Percentiles rank a stretch among this genome's conserved stretches.
Evolutionary conservation across 192 early-diverging fungal species (phyloP).

Genomic region (Tieghemiomyces parasiticus): DNA sequence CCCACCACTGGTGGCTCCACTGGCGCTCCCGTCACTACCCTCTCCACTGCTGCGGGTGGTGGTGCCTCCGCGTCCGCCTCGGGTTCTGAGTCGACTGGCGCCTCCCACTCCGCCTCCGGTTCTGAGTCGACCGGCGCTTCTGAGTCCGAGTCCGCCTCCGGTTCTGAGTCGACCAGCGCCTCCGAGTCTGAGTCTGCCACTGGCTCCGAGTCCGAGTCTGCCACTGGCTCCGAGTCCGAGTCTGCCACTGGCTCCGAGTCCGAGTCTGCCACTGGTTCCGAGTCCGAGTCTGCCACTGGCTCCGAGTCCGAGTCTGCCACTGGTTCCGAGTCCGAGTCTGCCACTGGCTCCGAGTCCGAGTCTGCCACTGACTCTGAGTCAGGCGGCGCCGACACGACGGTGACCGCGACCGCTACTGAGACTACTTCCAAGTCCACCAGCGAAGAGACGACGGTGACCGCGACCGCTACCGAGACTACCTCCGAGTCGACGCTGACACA

Average conservation of each 20-base stretch:
- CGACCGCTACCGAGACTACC: slow-evolving; percentile 10
- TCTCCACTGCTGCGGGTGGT: background rate
- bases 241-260: background rate
- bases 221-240: background rate
- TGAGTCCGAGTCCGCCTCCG: background rate
- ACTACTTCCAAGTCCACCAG: background rate
- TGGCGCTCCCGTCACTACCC: background rate
- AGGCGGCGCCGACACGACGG: background rate
- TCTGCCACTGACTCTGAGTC: background rate
- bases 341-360: background rate
- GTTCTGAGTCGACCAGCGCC: background rate
- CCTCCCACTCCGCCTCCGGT: background rate
- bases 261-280: background rate
- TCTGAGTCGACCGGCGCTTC: background rate
- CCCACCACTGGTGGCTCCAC: background rate
- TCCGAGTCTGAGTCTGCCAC: background rate
- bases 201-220: background rate
- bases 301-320: background rate
- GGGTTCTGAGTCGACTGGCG: background rate
- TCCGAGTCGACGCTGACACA: slow-evolving; percentile 9
- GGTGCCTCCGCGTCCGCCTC: too few relatives aligned
- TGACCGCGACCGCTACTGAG: background rate
- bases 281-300: too few relatives aligned
- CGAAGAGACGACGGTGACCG: background rate
- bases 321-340: background rate